Evolutionary conservation across 495 filamentous ascomycete species (phyloP).

Genomic region (Aspergillus indologenus): DNA sequence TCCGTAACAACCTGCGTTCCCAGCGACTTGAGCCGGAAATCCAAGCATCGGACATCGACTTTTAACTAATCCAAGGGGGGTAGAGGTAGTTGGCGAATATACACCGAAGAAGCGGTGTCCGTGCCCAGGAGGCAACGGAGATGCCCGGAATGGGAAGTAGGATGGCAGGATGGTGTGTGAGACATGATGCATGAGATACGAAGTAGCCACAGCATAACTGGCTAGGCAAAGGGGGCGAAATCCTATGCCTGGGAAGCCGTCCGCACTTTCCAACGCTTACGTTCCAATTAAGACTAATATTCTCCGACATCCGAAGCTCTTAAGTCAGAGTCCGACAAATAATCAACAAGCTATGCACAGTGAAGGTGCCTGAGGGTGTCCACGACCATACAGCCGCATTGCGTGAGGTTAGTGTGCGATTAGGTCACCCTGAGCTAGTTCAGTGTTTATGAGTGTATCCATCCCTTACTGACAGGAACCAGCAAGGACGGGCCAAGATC

Average conservation of each 20-base stretch:
- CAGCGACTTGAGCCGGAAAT: no score
- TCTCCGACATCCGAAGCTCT: not conserved
- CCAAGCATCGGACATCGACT: not conserved
- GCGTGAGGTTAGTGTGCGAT: not conserved
- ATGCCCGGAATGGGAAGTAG: not conserved
- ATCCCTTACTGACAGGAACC: no score
- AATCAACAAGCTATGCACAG: no score
- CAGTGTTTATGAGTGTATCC: no score
- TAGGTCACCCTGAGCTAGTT: not conserved
- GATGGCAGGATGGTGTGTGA: not conserved
- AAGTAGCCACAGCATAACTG: not conserved
- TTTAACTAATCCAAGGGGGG: not conserved
- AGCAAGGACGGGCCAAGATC: not conserved
- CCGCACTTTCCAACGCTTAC: not conserved
- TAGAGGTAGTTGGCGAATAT: not conserved
- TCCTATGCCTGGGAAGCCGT: not conserved
- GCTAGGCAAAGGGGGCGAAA: not conserved
- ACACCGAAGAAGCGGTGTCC: not conserved
- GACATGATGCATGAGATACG: not conserved
- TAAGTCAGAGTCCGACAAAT: not conserved
- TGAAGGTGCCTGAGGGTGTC: no score
- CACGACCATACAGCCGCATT: no score
- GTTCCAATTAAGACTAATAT: not conserved
- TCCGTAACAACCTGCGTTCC: no score
- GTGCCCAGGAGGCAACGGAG: not conserved